Base-by-base conservation (phyloP, 495 filamentous ascomycete genomes). In the Talaromyces thailandensis region DNA sequence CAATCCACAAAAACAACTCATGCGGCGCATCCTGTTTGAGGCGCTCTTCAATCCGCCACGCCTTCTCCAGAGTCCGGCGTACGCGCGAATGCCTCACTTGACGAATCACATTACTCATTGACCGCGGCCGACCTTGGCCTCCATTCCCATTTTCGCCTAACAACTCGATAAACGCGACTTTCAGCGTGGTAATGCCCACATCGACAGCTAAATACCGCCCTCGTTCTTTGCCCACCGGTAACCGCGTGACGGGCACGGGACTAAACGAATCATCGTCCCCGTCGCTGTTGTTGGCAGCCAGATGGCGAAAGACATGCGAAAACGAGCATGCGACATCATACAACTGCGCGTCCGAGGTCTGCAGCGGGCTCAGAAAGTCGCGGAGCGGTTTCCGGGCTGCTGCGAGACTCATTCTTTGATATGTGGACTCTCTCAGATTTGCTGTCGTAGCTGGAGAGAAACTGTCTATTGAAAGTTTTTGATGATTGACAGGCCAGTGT, bases 111-210 rank as follows among this genome's bases (percentile, higher is more conserved):
- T 76, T 70, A 24, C 62, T 68, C 73, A 67, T 72, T 65, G 50
- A 70, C 66, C 21, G 68, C 63, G 28, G 63, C 65, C 61, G 64
- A 65, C 58, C 3, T 6, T 40, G 35, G 4, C 70, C 67, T 21
- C 76, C 69, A 5, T 71, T 71, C 58, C 14, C 51, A 21, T 56
- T 18, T 9, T 43, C 73, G 4, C 86, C 84, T 11, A 86, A 67
- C 48, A 92, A 74, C 64, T 93, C 86, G 56, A 93, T 83, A 62
- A 93, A 90, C 43, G 86, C 89, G 12, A 92, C 89, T 58, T 90
- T 81, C 23, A 94, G 75, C 63, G 93, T 94, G n/a, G 86, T 90
- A 21, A 90, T 90, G 29, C 90, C 90, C 37, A 93, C 88, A 71
- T 93, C 89, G 60, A 92, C 90, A 9, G 88, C 87, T 4, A 93